phyloP scores from a whole-genome alignment of 192 early-diverging fungal species.

The Allomyces arbusculus region DNA sequence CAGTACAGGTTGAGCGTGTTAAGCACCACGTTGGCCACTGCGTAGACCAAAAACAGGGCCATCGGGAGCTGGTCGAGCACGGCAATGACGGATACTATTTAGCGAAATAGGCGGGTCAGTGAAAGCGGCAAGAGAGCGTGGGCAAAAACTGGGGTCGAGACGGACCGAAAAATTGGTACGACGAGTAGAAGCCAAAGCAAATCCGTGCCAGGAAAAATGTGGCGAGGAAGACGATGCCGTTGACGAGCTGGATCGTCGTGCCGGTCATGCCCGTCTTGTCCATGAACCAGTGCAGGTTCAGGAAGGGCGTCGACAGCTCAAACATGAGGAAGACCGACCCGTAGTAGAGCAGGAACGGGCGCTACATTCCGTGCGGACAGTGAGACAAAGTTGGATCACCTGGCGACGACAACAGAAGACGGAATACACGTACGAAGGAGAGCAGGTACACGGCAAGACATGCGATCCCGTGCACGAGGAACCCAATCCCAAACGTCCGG shows the following conservation, averaged over 20 bases:
- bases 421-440: slow-evolving; percentile 34
- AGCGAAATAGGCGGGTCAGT: background rate
- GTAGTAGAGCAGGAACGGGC: slow-evolving; percentile 69
- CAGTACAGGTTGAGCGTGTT: slow-evolving; percentile 42
- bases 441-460: slow-evolving; percentile 57
- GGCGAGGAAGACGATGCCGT: slow-evolving; percentile 54
- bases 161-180: slow-evolving; percentile 36
- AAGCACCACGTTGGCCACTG: slow-evolving; percentile 30
- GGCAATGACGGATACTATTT: slow-evolving; percentile 5
- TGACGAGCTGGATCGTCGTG: slow-evolving; percentile 50
- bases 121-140: background rate
- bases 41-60: slow-evolving; percentile 26
- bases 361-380: slow-evolving; percentile 14
- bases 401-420: background rate
- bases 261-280: slow-evolving; percentile 80
- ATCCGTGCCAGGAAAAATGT: slow-evolving; percentile 59
- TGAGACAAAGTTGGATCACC: background rate
- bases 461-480: slow-evolving; percentile 59
- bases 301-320: slow-evolving; percentile 74
- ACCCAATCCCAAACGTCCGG: slow-evolving; percentile 49
- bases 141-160: slow-evolving; percentile 9
- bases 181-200: slow-evolving; percentile 54
- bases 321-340: slow-evolving; percentile 74
- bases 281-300: slow-evolving; percentile 78
- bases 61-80: slow-evolving; percentile 14